These are phyloP conservation scores for Xylariaceae sp. DNA, from an alignment of 2,329 filamentous ascomycete species.

Conservation along the genomic window DNA sequence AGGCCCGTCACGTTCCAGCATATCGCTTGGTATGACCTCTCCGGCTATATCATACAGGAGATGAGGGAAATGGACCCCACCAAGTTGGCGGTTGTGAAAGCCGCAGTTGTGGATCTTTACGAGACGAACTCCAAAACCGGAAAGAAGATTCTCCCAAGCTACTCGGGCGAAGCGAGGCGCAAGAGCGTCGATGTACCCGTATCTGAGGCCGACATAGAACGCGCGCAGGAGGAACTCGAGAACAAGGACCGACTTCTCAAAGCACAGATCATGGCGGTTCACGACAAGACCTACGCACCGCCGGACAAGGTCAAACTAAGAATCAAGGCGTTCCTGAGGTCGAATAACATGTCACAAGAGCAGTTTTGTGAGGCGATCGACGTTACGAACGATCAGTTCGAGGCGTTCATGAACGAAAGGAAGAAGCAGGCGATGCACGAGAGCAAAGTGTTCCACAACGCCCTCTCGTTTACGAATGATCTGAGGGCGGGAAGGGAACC, in stretches of 20 bases:
- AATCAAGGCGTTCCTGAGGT: conserved; percentile 13
- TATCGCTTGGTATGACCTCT: conserved; percentile 10
- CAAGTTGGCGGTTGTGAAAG: conserved; percentile 13
- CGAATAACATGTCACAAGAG: conserved; percentile 9
- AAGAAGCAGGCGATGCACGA: conserved; percentile 7
- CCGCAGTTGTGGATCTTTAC: conserved; percentile 17
- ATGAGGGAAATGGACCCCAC: conserved; percentile 13
- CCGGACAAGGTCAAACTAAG: conserved; percentile 15
- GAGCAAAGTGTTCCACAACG: conserved; percentile 18
- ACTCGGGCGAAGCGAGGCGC: conserved; percentile 1
- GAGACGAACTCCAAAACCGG: conserved; percentile 13
- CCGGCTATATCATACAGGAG: not conserved
- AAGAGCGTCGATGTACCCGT: conserved; percentile 13
- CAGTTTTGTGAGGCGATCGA: conserved; percentile 10
- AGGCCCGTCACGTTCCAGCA: conserved; percentile 16
- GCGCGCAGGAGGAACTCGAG: conserved; percentile 11
- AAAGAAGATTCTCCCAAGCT: conserved; percentile 7
- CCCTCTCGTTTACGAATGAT: conserved; percentile 8
- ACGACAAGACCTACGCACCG: conserved; percentile 3
- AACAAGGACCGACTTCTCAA: not conserved
- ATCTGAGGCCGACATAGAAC: conserved; percentile 7
- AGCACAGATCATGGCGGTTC: not conserved
- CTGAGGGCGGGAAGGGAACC: not conserved
- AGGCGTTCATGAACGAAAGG: conserved; percentile 8
- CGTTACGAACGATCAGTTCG: conserved; percentile 10